Base-by-base conservation (phyloP, 345 rosid genomes). In the Isatis tinctoria region DNA sequence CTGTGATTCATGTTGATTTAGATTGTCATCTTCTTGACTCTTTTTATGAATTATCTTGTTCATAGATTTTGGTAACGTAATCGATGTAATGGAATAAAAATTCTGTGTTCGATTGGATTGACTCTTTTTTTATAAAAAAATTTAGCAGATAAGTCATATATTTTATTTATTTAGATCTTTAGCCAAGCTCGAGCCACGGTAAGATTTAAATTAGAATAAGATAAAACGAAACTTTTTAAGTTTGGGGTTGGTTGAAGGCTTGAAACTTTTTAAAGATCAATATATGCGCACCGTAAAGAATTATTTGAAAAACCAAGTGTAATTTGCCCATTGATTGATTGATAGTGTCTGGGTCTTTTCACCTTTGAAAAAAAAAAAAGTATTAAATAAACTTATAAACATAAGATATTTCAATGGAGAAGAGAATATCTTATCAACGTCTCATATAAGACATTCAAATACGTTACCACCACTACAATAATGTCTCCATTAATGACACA, bases 391-490 rank as follows among this genome's bases (percentile, higher is more conserved):
- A 10, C 40, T 8, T 35, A 30, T 53, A 32, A 43, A 10, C 40
- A 12, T 35, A 13, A 17, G 51, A 58, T 67, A 59, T 28, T 49
- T 47, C 20, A 74, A 17, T 35, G 60, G 43, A 58, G 67, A 3
- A 36, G 52, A 7, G 74, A 57, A 56, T 74, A 59, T 58, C 78
- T 26, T 66, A 39, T 66, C 73, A 66, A 13, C 78, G 57, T 65
- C 65, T 56, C 33, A 41, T 11, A 67, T 26, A 60, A 51, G 69
- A 67, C 57, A 60, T 51, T 28, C 40, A 49, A 49, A 60, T 53
- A 60, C 62, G 79, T 67, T 67, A 74, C 68, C 41, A 45, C 69
- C 63, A 40, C 22, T 43, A 40, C 13, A 68, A 68, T 39, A 28
- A 49, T 67, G 63, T 67, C 47, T 20, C 62, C 63, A 22, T 74